A percentile compares a stretch with the other conserved stretches of the same genome.
phyloP scores from a whole-genome alignment of 2,329 filamentous ascomycete species.

The Aspergillus sp. region DNA sequence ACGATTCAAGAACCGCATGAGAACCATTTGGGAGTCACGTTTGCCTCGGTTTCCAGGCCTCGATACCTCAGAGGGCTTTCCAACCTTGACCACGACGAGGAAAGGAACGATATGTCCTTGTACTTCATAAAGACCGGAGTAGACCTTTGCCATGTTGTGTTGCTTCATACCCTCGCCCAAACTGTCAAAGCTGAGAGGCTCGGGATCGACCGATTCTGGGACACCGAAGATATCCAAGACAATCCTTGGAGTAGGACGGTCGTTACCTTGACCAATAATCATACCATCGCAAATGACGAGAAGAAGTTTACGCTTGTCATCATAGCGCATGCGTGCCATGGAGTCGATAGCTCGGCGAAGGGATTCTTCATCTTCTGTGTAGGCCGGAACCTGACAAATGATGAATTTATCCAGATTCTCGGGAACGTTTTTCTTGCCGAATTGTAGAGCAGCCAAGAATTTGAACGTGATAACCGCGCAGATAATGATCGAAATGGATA shows the following conservation, averaged over 20 bases:
- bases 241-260: constrained; percentile 89
- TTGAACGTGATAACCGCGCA: constrained; percentile 86
- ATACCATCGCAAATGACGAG: constrained; percentile 95
- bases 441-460: constrained; percentile 93
- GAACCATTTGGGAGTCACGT: constrained; percentile 96
- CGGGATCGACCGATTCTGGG: constrained; percentile 86
- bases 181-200: constrained; percentile 93
- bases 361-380: constrained; percentile 97
- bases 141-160: constrained; percentile 99
- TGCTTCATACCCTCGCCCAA: constrained; percentile 94
- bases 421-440: constrained; percentile 82
- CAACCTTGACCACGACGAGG: constrained; percentile 93
- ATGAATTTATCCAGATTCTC: constrained; percentile 98
- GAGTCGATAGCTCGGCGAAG: constrained; percentile 96
- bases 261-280: constrained; percentile 99
- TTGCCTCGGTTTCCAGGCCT: constrained; percentile 93
- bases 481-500: constrained; percentile 77
- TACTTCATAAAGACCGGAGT: constrained; percentile 95
- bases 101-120: constrained; percentile 98
- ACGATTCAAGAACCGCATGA: constrained; percentile 98
- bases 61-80: constrained; percentile 71
- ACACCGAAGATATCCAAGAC: constrained; percentile 96
- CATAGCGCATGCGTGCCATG: constrained; percentile 89
- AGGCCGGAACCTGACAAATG: constrained; percentile 95
- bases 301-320: constrained; percentile 95